Percentiles rank a stretch among this genome's conserved stretches.
Conservation (phyloP, 192 early-diverging fungal species). For the Umbelopsis ramanniana region DNA sequence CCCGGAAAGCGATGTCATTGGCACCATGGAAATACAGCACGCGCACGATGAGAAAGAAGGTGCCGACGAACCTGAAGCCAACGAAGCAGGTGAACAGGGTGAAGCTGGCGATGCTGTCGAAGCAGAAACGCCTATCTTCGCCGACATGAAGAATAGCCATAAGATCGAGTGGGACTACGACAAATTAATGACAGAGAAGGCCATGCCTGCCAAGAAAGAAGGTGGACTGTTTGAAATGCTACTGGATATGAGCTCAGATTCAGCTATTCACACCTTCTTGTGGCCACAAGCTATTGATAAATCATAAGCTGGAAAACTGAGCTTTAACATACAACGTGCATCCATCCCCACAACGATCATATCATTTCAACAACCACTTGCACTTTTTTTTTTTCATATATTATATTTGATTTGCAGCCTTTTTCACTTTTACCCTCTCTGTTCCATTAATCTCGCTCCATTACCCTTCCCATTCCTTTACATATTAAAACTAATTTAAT, state of each 20-base stretch:
- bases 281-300: constrained; percentile 2
- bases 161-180: constrained; percentile 16
- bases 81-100: not conserved
- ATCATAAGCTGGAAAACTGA: not conserved
- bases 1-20: constrained; percentile 5
- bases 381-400: not conserved
- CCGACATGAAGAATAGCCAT: constrained; percentile 1
- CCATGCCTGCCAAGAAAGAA: constrained; percentile 13
- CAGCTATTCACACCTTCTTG: constrained; percentile 13
- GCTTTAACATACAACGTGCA: not conserved
- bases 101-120: not conserved
- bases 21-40: constrained; percentile 12
- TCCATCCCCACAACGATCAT: not conserved
- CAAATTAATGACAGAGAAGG: not conserved
- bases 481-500: constrained; percentile 16
- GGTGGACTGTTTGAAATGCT: constrained; percentile 16
- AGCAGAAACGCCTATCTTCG: constrained; percentile 8
- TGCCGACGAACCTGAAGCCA: not conserved
- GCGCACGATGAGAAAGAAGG: constrained; percentile 5
- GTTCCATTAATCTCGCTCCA: not conserved
- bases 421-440: not conserved
- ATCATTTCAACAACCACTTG: not conserved
- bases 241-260: constrained; percentile 20
- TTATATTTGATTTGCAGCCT: not conserved
- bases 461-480: constrained; percentile 6